These are phyloP conservation scores for Epicoccum sorghinum DNA, from an alignment of 2,329 filamentous ascomycete genomes.

Conservation along the genomic window DNA sequence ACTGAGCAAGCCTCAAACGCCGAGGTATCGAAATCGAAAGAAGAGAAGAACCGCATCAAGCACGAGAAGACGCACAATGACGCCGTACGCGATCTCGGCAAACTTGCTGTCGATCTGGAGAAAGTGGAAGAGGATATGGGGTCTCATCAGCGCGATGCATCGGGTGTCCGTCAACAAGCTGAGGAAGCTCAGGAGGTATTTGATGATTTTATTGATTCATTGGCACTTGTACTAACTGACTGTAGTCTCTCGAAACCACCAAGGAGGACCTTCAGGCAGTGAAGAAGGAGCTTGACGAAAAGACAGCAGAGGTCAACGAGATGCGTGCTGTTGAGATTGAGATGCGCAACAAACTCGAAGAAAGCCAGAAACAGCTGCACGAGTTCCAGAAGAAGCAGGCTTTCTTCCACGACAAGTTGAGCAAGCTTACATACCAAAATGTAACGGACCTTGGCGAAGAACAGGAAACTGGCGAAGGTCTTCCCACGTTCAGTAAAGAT, in stretches of 20 bases:
- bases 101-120: slow-evolving; percentile 74
- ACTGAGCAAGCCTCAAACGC: slow-evolving; percentile 83
- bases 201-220: not conserved
- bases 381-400: slow-evolving; percentile 85
- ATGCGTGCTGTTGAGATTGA: slow-evolving; percentile 78
- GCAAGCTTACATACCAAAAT: slow-evolving; percentile 82
- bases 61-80: slow-evolving; percentile 82
- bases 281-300: slow-evolving; percentile 86
- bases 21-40: slow-evolving; percentile 88
- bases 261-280: slow-evolving; percentile 79
- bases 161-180: slow-evolving; percentile 72
- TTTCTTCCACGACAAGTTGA: slow-evolving; percentile 90
- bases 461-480: slow-evolving; percentile 53
- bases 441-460: slow-evolving; percentile 66
- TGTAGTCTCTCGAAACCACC: slow-evolving; percentile 71
- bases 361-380: slow-evolving; percentile 84
- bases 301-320: slow-evolving; percentile 61
- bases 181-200: slow-evolving; percentile 77
- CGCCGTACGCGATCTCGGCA: slow-evolving; percentile 78
- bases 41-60: slow-evolving; percentile 89
- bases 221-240: slow-evolving; percentile 24
- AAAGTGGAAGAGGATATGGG: slow-evolving; percentile 79
- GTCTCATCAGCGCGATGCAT: slow-evolving; percentile 76
- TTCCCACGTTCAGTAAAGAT: slow-evolving; percentile 80
- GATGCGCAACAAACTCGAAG: slow-evolving; percentile 97